These are phyloP conservation scores for Prunus mume DNA, from an alignment of 306 rosid genomes.

Conservation along the genomic window DNA sequence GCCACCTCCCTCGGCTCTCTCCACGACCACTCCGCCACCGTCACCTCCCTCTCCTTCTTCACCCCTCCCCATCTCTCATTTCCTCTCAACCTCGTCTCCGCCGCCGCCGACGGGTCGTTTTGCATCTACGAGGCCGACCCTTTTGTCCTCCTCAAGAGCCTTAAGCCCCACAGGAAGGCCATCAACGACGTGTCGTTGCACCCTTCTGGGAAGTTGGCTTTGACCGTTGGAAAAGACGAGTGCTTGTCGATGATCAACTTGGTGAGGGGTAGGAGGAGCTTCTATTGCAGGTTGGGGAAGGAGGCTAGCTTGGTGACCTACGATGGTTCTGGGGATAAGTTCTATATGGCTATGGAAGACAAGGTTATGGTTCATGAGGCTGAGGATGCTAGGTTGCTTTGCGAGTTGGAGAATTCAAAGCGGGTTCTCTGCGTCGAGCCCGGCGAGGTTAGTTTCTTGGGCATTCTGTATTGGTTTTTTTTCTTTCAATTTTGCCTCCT, in stretches of 20 bases:
- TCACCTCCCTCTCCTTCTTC: slow-evolving; percentile 78
- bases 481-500: background rate
- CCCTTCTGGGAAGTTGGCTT: slow-evolving; percentile 73
- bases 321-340: slow-evolving; percentile 53
- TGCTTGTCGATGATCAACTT: slow-evolving; percentile 83
- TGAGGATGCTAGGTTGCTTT: slow-evolving; percentile 72
- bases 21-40: slow-evolving; percentile 63
- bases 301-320: slow-evolving; percentile 66
- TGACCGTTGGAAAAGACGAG: slow-evolving; percentile 69
- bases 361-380: slow-evolving; percentile 66
- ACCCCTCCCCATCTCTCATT: slow-evolving; percentile 55
- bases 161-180: slow-evolving; percentile 55
- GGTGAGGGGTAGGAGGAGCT: slow-evolving; percentile 77
- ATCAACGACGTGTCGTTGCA: slow-evolving; percentile 81
- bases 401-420: slow-evolving; percentile 53
- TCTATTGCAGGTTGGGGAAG: slow-evolving; percentile 56
- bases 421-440: slow-evolving; percentile 61
- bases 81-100: slow-evolving; percentile 93
- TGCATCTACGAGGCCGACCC: slow-evolving; percentile 79
- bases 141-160: slow-evolving; percentile 70
- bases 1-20: slow-evolving; percentile 84
- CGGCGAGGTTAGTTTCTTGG: slow-evolving; percentile 47
- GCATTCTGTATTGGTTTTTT: background rate
- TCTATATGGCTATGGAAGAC: slow-evolving; percentile 62
- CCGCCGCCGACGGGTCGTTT: slow-evolving; percentile 62